Evolutionary conservation across 1,139 yeast species (phyloP).

Genomic region (Starmera stellimalicola): DNA sequence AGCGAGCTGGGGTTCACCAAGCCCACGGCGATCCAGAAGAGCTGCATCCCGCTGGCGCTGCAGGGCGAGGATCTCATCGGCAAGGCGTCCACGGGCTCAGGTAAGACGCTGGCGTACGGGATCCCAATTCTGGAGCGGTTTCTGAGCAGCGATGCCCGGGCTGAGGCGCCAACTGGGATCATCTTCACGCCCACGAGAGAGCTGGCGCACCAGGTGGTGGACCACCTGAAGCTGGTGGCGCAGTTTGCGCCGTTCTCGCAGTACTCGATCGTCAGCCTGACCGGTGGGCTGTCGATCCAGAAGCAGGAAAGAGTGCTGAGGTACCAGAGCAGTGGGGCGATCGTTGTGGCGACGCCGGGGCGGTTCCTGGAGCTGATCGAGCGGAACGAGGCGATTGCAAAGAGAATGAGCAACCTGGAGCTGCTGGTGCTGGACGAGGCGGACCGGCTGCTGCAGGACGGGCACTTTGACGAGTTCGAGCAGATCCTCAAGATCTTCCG

Average conservation of each 20-base stretch:
- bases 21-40: constrained; percentile 81
- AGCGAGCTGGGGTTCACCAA: constrained; percentile 44
- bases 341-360: constrained; percentile 95
- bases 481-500: constrained; percentile 59
- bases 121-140: constrained; percentile 80
- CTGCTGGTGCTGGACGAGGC: constrained; percentile 90
- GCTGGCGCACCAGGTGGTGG: constrained; percentile 86
- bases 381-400: constrained; percentile 44
- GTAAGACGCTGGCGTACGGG: constrained; percentile 94
- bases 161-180: constrained; percentile 52
- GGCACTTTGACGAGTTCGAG: constrained; percentile 90
- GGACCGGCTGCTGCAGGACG: constrained; percentile 91
- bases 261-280: constrained; percentile 62
- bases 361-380: constrained; percentile 77
- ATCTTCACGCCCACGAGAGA: constrained; percentile 95
- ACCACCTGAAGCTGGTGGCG: constrained; percentile 60
- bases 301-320: constrained; percentile 77
- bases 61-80: constrained; percentile 80
- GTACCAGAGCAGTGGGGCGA: constrained; percentile 55
- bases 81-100: constrained; percentile 96
- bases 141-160: constrained; percentile 20
- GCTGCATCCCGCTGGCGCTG: constrained; percentile 67
- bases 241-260: constrained; percentile 48
- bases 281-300: constrained; percentile 92
- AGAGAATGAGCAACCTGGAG: constrained; percentile 53